Percentiles rank a stretch among this genome's conserved stretches.
These are phyloP conservation scores for Fusarium irregulare DNA, from an alignment of 2,329 filamentous ascomycete species.

Conservation along the genomic window DNA sequence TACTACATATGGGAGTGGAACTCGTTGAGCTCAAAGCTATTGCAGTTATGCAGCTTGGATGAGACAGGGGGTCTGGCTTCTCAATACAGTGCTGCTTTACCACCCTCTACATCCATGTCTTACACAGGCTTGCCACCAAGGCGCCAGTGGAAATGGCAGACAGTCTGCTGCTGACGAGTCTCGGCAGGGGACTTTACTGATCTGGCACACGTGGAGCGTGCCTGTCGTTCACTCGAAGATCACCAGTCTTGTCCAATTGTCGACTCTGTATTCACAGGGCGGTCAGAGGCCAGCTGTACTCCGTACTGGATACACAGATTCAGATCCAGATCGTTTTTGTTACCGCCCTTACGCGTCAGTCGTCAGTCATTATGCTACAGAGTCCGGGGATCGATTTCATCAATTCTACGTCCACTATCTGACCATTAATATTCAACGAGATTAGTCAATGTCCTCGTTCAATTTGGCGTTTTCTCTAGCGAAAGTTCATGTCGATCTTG, in stretches of 20 bases:
- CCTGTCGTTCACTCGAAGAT: slow-evolving; percentile 35
- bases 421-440: background rate
- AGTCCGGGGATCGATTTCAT: slow-evolving; percentile 2
- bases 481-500: slow-evolving; percentile 3
- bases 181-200: slow-evolving; percentile 34
- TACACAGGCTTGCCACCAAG: slow-evolving; percentile 9
- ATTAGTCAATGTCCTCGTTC: slow-evolving; percentile 16
- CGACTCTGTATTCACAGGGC: slow-evolving; percentile 21
- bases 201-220: slow-evolving; percentile 37
- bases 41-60: background rate
- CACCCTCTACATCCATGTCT: slow-evolving; percentile 15
- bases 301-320: slow-evolving; percentile 1
- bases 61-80: slow-evolving; percentile 21
- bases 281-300: slow-evolving; percentile 30
- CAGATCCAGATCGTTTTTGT: slow-evolving; percentile 1
- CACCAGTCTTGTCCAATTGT: slow-evolving; percentile 30
- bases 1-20: slow-evolving; percentile 29
- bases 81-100: slow-evolving; percentile 23
- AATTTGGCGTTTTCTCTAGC: slow-evolving; percentile 11
- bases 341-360: slow-evolving; percentile 7
- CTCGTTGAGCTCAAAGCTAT: slow-evolving; percentile 39
- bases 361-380: background rate
- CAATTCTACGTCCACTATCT: background rate
- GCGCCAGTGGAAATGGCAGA: background rate
- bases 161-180: slow-evolving; percentile 25